Evolutionary conservation across 805 yeast genomes (phyloP), one percentile per base, ranked within the genome.

Genomic region (Starmerella potacharoeniae): DNA sequence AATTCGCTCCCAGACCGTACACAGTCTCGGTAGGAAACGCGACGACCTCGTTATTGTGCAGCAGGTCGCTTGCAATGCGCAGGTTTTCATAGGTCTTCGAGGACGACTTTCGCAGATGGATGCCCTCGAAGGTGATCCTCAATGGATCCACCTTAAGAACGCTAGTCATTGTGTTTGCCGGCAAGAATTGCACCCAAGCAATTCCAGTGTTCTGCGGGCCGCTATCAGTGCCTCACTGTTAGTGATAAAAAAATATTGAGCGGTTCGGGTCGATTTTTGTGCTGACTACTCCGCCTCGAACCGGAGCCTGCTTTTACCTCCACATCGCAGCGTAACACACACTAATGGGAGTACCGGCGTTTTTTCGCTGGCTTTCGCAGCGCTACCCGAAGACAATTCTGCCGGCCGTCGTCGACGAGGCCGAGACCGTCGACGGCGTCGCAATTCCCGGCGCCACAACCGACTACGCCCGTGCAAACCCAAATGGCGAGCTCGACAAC

Each of bases 1-100:
- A 86, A 3, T 90, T 83, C 0, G 93, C 98, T 0, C 96, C 98
- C 0, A 93, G 75, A 0, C 98, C 98, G 68, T 93, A 93, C 0
- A 93, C 98, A 0, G 98, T 93, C 66, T 93, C 98, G 0, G 98
- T 87, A 1, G 98, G 98, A 64, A 93, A 90, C 0, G 91, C 97
- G 13, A 93, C 89, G 0, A 83, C 88, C 31, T 80, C 73, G 40
- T 75, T 66, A 0, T 83, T 71, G 16, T 71, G 67, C 5, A 89
- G 68, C 5, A 81, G 69, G 2, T 71, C 62, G 0, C 88, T 82
- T 6, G 96, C 97, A 17, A 69, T 69, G 10, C 68, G 51, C 1
- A 89, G 69, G 56, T 78, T 78, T 10, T 62, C 55, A 55, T 72
- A 69, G 0, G 95, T 82, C 31, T 66, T 66, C n/a, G 72, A 43